Base-by-base conservation (phyloP, 2,329 filamentous ascomycete genomes). In the Stemphylium vesicarium region DNA sequence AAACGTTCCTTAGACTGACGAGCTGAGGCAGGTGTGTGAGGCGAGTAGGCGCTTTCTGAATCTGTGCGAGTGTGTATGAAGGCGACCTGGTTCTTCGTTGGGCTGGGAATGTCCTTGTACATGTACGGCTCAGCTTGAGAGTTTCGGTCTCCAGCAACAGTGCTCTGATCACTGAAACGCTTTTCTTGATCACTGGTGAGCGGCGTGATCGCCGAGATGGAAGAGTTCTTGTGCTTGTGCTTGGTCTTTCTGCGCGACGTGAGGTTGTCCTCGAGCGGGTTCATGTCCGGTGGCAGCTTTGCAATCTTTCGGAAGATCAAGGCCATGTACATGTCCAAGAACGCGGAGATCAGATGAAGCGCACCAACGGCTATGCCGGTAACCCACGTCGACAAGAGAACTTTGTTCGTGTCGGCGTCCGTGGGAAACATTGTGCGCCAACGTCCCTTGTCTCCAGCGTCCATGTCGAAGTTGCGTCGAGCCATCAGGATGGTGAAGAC, bases 201-300 rank as follows among this genome's bases (percentile, higher is more conserved):
- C n/a, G 71, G 65, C 3, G 80, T 79, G 2, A 82, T 79, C 13
- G 71, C 66, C 1, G 75, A 75, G 10, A 78, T 68, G 13, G 84
- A 82, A 0, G 83, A 85, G 63, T 84, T 86, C 71, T 90, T 93
- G 69, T 89, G 86, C 80, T 92, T 93, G 77, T 96, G 92, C 65
- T 80, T 75, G 62, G 74, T 70, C 77, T 81, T 53, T 77, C 79
- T 66, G 20, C 88, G 85, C 10, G 91, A 87, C 1, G 92, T 97
- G 53, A 96, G 79, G 67, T 94, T 88, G 62, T 90, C 86, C 72
- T 97, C 93, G 12, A 98, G 82, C 1, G 94, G 94, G 72, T 98
- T 98, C 90, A 96, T 92, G 70, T 98, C 94, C 0, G 94, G 93
- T 5, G 94, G 94, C 73, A 97, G 83, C 16, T 83, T 81, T 4